These are phyloP conservation scores for Plasmodium sp. DNA, from an alignment of 169 alveolate species.

Conservation along the genomic window DNA sequence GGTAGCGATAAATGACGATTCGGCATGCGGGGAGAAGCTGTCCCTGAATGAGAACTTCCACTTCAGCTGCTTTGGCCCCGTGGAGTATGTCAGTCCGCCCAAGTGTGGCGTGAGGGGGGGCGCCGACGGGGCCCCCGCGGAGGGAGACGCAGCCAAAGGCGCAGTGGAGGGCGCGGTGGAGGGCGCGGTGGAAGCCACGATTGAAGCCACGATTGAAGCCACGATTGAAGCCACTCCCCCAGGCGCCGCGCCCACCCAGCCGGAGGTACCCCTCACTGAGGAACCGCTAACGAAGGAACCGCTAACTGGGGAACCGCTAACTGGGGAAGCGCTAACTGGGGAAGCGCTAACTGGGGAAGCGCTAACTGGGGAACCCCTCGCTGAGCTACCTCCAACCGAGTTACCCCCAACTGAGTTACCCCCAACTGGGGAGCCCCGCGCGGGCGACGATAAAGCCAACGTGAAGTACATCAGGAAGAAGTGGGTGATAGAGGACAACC, in stretches of 20 bases:
- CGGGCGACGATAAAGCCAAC: background rate
- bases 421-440: background rate
- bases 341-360: background rate
- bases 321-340: too few relatives aligned
- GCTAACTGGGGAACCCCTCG: background rate
- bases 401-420: background rate
- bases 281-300: background rate
- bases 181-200: background rate
- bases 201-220: background rate
- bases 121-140: background rate
- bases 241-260: background rate
- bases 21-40: slow-evolving; percentile 1
- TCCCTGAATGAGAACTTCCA: slow-evolving; percentile 28
- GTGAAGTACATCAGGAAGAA: slow-evolving; percentile 76
- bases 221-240: background rate
- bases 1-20: slow-evolving; percentile 30
- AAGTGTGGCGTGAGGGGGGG: background rate
- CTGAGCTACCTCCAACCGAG: background rate
- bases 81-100: slow-evolving; percentile 67
- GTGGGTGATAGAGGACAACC: slow-evolving; percentile 84
- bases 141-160: background rate
- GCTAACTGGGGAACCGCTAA: too few relatives aligned
- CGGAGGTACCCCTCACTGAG: background rate
- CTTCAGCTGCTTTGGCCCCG: slow-evolving; percentile 1
- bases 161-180: background rate